phyloP scores from a whole-genome alignment of 306 rosid genomes.

The Myrica gale region DNA sequence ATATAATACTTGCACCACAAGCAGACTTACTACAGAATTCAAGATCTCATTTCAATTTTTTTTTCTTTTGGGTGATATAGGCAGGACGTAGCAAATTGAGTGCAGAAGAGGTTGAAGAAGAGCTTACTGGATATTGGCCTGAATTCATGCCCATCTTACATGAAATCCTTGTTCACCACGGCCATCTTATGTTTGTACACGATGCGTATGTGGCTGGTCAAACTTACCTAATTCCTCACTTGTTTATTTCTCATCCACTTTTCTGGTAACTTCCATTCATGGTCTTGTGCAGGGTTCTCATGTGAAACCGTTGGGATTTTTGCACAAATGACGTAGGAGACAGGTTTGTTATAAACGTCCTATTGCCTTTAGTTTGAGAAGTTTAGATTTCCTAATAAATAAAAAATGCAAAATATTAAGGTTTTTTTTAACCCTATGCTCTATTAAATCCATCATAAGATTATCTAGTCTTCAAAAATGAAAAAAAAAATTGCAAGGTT shows the following conservation, averaged over 20 bases:
- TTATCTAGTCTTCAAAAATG: too few relatives aligned
- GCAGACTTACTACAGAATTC: neutral
- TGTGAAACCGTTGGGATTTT: neutral
- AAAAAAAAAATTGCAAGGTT: too few relatives aligned
- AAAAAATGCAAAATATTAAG: neutral
- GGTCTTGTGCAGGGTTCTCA: neutral
- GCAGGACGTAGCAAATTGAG: neutral
- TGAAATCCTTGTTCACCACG: neutral
- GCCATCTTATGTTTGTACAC: constrained; percentile 1
- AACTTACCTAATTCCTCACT: neutral
- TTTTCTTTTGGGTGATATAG: neutral
- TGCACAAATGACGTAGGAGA: neutral
- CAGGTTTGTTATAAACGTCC: neutral
- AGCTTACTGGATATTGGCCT: neutral
- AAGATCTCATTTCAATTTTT: neutral
- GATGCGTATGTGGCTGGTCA: constrained; percentile 1
- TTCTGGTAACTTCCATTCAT: neutral
- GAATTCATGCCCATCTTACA: constrained; percentile 13
- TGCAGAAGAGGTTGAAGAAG: constrained; percentile 1
- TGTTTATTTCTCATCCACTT: neutral
- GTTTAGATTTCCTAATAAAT: neutral
- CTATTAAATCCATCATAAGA: too few relatives aligned
- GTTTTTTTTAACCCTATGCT: neutral
- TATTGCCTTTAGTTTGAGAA: neutral
- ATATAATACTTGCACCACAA: neutral